Percentiles rank a stretch among this genome's conserved stretches.
Conservation (phyloP, 371 early-diverging fungal species). For the Paraphysoderma sedebokerense region DNA sequence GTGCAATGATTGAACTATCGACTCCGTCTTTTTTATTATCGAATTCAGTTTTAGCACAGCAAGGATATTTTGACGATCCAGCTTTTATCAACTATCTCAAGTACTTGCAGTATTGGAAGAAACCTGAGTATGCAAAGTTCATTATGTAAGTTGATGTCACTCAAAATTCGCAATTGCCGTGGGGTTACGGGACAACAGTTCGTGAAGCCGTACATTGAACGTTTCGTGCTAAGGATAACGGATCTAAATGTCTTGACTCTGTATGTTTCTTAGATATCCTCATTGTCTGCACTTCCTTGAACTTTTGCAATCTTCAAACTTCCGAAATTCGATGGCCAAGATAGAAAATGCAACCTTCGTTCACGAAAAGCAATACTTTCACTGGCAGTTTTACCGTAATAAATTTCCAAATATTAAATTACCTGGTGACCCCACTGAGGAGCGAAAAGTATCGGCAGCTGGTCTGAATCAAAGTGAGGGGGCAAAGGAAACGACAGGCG, state of each 20-base stretch:
- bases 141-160: slow-evolving; percentile 38
- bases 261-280: slow-evolving; percentile 48
- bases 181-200: not conserved
- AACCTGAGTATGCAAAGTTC: slow-evolving; percentile 73
- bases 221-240: not conserved
- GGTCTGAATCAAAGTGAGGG: too few species aligned
- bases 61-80: slow-evolving; percentile 60
- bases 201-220: not conserved
- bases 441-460: too few species aligned
- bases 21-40: not conserved
- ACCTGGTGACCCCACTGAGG: too few species aligned
- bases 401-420: too few species aligned
- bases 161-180: not conserved
- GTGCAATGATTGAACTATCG: too few species aligned
- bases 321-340: slow-evolving; percentile 54
- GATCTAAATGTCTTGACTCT: not conserved
- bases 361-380: slow-evolving; percentile 70
- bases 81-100: slow-evolving; percentile 70
- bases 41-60: slow-evolving; percentile 63
- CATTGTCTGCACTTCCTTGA: slow-evolving; percentile 70
- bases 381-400: slow-evolving; percentile 50
- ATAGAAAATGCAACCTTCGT: slow-evolving; percentile 55
- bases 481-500: too few species aligned
- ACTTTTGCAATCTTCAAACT: slow-evolving; percentile 55
- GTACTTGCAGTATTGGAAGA: slow-evolving; percentile 81